Base-by-base conservation (phyloP, 768 basidiomycete genomes). In the Mycena epipterygia region DNA sequence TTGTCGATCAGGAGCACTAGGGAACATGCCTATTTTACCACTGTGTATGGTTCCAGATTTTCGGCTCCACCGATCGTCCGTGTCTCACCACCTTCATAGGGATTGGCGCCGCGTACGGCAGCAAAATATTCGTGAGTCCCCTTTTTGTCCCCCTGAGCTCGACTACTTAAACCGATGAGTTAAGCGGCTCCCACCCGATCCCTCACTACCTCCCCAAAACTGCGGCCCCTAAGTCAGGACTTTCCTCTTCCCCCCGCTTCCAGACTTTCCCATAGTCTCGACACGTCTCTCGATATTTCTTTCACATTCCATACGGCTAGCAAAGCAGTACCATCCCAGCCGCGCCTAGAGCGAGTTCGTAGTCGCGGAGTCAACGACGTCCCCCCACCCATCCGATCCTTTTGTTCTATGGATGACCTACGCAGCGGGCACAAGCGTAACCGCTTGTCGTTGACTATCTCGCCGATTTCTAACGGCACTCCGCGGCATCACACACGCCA, bases 11-110 rank as follows among this genome's bases (percentile, higher is more conserved):
- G 79, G 21, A 76, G 80, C 17, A 82, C 89, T 51, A 86, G 81
- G 74, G 75, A 73, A 14, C 89, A 91, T 75, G 64, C 76, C 17
- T 90, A 88, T 74, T 90, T 91, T 72, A 72, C 77, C 11, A 74
- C 78, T 5, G 79, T 85, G 90, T 90, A 76, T 59, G 89, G 81
- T 8, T 8, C 37, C 21, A 51, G 25, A 49, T 52, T 29, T 48
- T 59, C 21, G 19, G 35, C 53, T 12, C 37, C 56, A 39, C 21
- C 49, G 65, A 75, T 75, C 23, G 41, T 73, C 35, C 56, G 70
- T 67, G 61, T 41, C 35, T 67, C 58, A 70, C 63, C 70, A 32
- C 16, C 21, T 42, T 61, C 44, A 59, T 56, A 87, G 86, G 58
- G 80, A 86, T 52, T 88, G 86, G 87, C 73, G 78, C 21, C 75